phyloP scores from a whole-genome alignment of 2,329 filamentous ascomycete species.

The Fusarium albosuccineum region DNA sequence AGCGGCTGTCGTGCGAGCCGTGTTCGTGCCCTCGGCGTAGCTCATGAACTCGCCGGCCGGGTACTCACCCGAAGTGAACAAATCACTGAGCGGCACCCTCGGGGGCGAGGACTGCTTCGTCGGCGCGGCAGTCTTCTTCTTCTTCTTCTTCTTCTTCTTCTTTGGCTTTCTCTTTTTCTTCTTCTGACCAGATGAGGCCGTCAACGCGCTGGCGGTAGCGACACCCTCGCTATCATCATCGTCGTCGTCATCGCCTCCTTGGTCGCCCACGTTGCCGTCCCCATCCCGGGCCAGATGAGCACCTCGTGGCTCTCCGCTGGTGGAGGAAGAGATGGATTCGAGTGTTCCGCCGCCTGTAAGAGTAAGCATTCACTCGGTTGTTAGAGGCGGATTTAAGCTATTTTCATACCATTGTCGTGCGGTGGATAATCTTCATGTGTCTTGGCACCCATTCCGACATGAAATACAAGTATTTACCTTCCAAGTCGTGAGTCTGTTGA shows the following conservation, averaged over 20 bases:
- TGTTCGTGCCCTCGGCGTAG: conserved; percentile 42
- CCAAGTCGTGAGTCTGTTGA: conserved; percentile 5
- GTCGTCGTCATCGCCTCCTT: conserved; percentile 49
- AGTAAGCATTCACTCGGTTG: conserved; percentile 15
- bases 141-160: conserved; percentile 48
- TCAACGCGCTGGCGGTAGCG: conserved; percentile 40
- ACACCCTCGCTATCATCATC: conserved; percentile 45
- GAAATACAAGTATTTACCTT: conserved; percentile 30
- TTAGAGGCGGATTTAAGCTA: neutral
- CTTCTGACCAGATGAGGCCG: conserved; percentile 35
- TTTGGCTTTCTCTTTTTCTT: conserved; percentile 46
- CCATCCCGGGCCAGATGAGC: conserved; percentile 57
- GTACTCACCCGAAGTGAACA: conserved; percentile 48
- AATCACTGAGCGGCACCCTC: conserved; percentile 48
- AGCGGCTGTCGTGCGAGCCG: conserved; percentile 38
- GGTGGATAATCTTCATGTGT: conserved; percentile 53
- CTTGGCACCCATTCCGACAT: conserved; percentile 57
- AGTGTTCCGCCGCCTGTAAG: conserved; percentile 34
- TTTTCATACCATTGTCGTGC: conserved; percentile 48
- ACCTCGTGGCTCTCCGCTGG: conserved; percentile 58
- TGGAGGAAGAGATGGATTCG: conserved; percentile 31
- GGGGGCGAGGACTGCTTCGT: conserved; percentile 51
- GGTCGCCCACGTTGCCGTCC: conserved; percentile 54
- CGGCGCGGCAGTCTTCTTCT: conserved; percentile 34
- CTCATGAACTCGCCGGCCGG: conserved; percentile 46